Evolutionary conservation across 2,329 filamentous ascomycete genomes (phyloP), one percentile per base, ranked within the genome.

Genomic region (Xylariaceae sp.): DNA sequence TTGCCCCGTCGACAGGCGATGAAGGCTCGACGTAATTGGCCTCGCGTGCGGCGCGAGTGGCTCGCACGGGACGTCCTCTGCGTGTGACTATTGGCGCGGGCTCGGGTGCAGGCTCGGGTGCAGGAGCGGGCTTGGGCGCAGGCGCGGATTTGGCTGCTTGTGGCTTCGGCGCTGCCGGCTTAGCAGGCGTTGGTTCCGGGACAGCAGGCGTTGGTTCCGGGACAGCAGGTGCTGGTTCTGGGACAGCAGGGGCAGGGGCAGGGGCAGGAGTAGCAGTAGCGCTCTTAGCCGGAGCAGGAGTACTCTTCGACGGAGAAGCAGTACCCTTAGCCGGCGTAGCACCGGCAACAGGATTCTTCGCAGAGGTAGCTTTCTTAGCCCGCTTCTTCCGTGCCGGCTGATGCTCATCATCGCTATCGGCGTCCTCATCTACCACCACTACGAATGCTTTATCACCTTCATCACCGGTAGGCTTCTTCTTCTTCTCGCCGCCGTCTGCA

Each of bases 41-140:
- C 34, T 52, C 48, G 9, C n/a, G 31, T 1, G 51, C 51, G 3
- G 50, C 47, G 1, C 50, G 50, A 34, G 50, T 49, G 7, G 49
- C 37, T 9, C 39, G 39, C 44, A 52, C 54, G 2, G 54, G 9
- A 6, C 45, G 32, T 6, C 51, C 57, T 19, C 40, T 45, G 9
- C 54, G 44, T n/a, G 48, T 57, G 3, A 53, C 47, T 9, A 32
- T 6, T 2, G 30, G 29, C 43, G 11, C 3, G 4, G 43, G 7
- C 29, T 2, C 6, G 1, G 29, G n/a, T 12, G n/a, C 4, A 9
- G 6, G 9, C 42, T 12, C 5, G 26, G 43, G 9, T 29, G 30
- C 9, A 2, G 7, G n/a, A n/a, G n/a, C n/a, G n/a, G n/a, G 26
- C 27, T 44, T 1, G 2, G 42, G 27, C 11, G 32, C 8, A 8